phyloP scores from a whole-genome alignment of 805 yeast genomes.

The Dipodascus albidus region DNA sequence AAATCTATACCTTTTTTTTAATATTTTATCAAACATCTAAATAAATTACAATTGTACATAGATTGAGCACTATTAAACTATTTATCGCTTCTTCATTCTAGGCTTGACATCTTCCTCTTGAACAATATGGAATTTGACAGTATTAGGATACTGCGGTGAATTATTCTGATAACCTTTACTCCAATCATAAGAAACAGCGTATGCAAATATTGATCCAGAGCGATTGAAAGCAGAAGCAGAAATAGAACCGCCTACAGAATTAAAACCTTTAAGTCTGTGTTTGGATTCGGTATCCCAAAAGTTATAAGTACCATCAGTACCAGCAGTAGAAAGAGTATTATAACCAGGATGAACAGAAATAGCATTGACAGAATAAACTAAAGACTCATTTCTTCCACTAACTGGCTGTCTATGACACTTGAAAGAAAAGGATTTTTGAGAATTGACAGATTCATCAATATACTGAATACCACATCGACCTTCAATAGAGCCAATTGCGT shows the following conservation, averaged over 20 bases:
- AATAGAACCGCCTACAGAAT: slow-evolving; percentile 46
- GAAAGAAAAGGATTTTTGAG: slow-evolving; percentile 70
- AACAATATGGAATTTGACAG: slow-evolving; percentile 72
- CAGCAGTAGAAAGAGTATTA: slow-evolving; percentile 90
- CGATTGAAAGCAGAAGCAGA: slow-evolving; percentile 73
- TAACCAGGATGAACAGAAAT: slow-evolving; percentile 78
- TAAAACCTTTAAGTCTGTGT: slow-evolving; percentile 73
- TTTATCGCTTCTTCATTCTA: slow-evolving; percentile 12
- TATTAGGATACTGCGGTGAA: slow-evolving; percentile 61
- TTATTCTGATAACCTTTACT: slow-evolving; percentile 67
- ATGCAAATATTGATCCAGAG: slow-evolving; percentile 76
- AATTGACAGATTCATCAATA: slow-evolving; percentile 52
- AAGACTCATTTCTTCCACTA: slow-evolving; percentile 43
- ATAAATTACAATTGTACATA: background rate
- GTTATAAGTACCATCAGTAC: slow-evolving; percentile 86
- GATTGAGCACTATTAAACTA: background rate
- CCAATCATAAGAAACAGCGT: slow-evolving; percentile 94
- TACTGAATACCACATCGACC: slow-evolving; percentile 94
- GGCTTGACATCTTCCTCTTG: slow-evolving; percentile 74
- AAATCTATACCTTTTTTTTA: no score
- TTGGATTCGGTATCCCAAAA: slow-evolving; percentile 94
- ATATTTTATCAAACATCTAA: no score
- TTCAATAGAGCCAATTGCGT: slow-evolving; percentile 85
- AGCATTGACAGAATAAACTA: slow-evolving; percentile 68
- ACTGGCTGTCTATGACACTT: slow-evolving; percentile 76